These are phyloP conservation scores for Leccinum arenicola DNA, from an alignment of 768 basidiomycete species.

Conservation along the genomic window DNA sequence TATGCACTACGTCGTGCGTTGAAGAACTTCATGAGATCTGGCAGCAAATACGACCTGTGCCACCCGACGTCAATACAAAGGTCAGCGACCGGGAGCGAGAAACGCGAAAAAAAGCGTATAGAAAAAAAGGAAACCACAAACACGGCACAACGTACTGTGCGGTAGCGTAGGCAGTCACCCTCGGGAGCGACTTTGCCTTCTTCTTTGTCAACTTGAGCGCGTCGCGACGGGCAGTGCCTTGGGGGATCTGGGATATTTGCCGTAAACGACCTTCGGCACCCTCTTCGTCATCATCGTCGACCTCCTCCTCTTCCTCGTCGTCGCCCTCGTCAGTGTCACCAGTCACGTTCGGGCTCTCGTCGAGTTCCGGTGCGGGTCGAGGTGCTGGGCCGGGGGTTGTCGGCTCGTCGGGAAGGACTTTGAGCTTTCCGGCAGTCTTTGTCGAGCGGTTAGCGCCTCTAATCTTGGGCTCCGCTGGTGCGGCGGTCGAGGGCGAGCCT, in stretches of 20 bases:
- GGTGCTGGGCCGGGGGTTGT: conserved; percentile 43
- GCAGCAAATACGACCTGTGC: conserved; percentile 81
- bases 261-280: conserved; percentile 55
- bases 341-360: conserved; percentile 47
- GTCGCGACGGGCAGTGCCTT: conserved; percentile 90
- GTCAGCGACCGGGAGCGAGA: neutral
- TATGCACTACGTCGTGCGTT: conserved; percentile 80
- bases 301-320: conserved; percentile 55
- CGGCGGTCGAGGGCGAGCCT: conserved; percentile 2
- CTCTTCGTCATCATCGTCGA: conserved; percentile 46
- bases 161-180: conserved; percentile 96
- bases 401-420: conserved; percentile 84
- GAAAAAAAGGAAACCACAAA: neutral
- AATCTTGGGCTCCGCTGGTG: conserved; percentile 46
- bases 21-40: conserved; percentile 86
- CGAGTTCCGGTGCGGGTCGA: conserved; percentile 18
- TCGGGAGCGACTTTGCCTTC: conserved; percentile 86
- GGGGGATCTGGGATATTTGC: conserved; percentile 90
- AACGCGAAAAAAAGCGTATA: neutral
- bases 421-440: conserved; percentile 81
- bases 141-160: conserved; percentile 55
- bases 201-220: conserved; percentile 89
- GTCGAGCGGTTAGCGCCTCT: conserved; percentile 78
- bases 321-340: conserved; percentile 76
- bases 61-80: neutral